Conservation (phyloP, 225 moss, liverwort and hornwort species). For the Sphagnum tenellum region DNA sequence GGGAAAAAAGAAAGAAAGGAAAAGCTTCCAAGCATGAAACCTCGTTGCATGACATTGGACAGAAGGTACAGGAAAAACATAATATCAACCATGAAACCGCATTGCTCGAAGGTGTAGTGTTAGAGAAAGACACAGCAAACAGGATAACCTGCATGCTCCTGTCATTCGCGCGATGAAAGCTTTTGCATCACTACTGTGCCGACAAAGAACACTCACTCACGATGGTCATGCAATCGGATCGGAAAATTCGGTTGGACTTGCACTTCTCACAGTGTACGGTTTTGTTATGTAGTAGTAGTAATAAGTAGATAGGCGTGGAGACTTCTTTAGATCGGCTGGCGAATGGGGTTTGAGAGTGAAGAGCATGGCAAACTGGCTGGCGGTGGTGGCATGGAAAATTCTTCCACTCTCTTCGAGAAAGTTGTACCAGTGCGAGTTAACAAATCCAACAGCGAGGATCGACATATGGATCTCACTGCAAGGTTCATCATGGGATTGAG, state of each 20-base stretch:
- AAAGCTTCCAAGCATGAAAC: too few relatives aligned
- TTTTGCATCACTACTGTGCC: neutral
- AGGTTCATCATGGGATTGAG: slow-evolving; percentile 92
- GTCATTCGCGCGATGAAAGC: too few relatives aligned
- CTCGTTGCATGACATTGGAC: too few relatives aligned
- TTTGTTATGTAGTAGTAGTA: too few relatives aligned
- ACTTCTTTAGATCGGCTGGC: slow-evolving; percentile 11
- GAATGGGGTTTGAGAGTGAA: slow-evolving; percentile 53
- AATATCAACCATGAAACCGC: too few relatives aligned
- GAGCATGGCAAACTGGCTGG: slow-evolving; percentile 45
- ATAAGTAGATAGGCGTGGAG: neutral
- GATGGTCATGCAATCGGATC: neutral
- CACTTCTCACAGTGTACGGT: too few relatives aligned
- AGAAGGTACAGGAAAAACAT: too few relatives aligned
- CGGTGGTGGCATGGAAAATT: slow-evolving; percentile 66
- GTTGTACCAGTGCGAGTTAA: slow-evolving; percentile 81
- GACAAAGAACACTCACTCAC: neutral
- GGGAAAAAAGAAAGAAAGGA: too few relatives aligned
- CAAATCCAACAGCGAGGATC: slow-evolving; percentile 76
- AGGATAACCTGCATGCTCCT: too few relatives aligned
- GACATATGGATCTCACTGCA: slow-evolving; percentile 86
- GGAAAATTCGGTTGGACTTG: neutral
- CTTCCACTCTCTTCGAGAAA: slow-evolving; percentile 89
- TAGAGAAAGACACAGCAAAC: too few relatives aligned
- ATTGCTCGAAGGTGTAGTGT: too few relatives aligned